These are phyloP conservation scores for Hanseniaspora meyeri DNA, from an alignment of 805 yeast genomes.

Conservation along the genomic window DNA sequence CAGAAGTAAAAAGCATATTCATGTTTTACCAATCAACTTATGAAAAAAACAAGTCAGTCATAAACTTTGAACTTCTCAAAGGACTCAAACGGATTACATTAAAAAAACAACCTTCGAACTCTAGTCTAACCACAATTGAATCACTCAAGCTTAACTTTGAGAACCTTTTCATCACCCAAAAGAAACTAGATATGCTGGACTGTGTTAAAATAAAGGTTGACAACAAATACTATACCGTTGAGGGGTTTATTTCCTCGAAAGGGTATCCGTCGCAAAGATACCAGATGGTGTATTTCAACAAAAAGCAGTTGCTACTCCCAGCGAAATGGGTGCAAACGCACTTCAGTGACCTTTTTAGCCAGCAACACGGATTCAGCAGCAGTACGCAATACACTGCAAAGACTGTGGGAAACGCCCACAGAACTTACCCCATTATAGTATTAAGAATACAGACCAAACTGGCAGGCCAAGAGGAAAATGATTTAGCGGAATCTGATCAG, in stretches of 20 bases:
- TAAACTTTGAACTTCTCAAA: neutral
- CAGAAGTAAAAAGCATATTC: slow-evolving; percentile 26
- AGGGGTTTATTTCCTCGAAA: slow-evolving; percentile 31
- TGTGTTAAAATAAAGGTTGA: slow-evolving; percentile 18
- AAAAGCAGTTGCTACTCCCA: slow-evolving; percentile 22
- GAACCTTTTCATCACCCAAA: slow-evolving; percentile 14
- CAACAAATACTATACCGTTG: slow-evolving; percentile 22
- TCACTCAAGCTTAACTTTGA: neutral
- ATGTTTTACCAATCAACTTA: slow-evolving; percentile 24
- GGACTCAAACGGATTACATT: neutral
- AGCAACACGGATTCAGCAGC: slow-evolving; percentile 20
- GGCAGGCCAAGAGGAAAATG: neutral
- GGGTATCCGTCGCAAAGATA: slow-evolving; percentile 29
- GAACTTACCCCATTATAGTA: slow-evolving; percentile 7
- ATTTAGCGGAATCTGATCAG: slow-evolving; percentile 2
- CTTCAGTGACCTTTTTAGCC: slow-evolving; percentile 21
- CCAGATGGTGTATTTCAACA: slow-evolving; percentile 38
- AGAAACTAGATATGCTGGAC: slow-evolving; percentile 16
- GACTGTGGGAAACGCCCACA: neutral
- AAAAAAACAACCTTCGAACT: neutral
- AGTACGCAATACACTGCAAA: slow-evolving; percentile 19
- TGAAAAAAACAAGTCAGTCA: neutral
- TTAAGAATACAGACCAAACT: neutral
- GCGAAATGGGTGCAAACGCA: slow-evolving; percentile 14
- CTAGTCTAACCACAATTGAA: neutral